Base-by-base conservation (phyloP, 2,329 filamentous ascomycete species). In the Beauveria medogensis region DNA sequence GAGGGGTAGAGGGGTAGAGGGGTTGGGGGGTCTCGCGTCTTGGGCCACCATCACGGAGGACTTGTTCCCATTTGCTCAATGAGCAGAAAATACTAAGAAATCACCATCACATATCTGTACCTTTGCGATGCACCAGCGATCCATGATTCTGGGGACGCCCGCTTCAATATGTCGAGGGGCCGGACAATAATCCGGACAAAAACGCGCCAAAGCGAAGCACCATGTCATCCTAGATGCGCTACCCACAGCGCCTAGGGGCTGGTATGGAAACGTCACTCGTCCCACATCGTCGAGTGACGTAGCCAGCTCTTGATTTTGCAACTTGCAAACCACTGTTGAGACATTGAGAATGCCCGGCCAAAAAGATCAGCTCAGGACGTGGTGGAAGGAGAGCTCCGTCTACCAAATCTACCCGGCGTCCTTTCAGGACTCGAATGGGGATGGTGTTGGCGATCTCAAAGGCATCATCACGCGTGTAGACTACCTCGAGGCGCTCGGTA, bases 331-430 rank as follows among this genome's bases (percentile, higher is more conserved):
- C 14, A 57, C 7, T 10, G n/a, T 20, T 2, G 8, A 59, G 24
- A 34, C 8, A 7, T 5, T 37, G n/a, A 30, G 10, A 46, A 63
- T 63, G 61, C 57, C 61, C 12, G 57, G 64, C 52, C 52, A 52
- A 47, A 55, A 63, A 28, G 63, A 70, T 41, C 70, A 68, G 56
- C 64, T 64, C 9, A 69, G 69, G 37, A 68, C 69, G 18, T 86
- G 82, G 82, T 86, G 83, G 83, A 84, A 85, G 65, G 81, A 85
- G 68, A 78, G 77, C 55, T 76, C 80, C 10, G 80, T 85, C 24
- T 86, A 86, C 68, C 82, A 86, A 64, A 79, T 86, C 63, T 86
- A 85, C 68, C 82, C 82, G 2, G 79, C 83, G n/a, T 83, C 80
- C 28, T 86, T 85, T 73, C 78, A 82, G 64, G 82, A 85, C 68